A percentile compares a stretch with the other conserved stretches of the same genome.
These are phyloP conservation scores for Cicer bijugum DNA, from an alignment of 306 rosid species.

Conservation along the genomic window DNA sequence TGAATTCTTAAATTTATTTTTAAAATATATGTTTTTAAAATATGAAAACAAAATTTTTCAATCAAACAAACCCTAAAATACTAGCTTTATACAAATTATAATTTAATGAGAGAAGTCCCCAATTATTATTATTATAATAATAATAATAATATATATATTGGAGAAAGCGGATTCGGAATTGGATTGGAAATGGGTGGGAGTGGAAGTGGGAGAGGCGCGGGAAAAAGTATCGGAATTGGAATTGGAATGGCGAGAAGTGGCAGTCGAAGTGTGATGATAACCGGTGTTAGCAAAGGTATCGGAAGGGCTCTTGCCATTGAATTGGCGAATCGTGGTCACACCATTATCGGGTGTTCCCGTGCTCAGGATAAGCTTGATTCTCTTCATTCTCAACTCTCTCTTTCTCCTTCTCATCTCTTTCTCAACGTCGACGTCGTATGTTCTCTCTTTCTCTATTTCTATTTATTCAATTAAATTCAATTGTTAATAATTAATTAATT, in stretches of 20 bases:
- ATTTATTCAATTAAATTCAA: too few relatives aligned
- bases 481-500: too few relatives aligned
- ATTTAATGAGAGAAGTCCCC: too few relatives aligned
- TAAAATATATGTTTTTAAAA: too few relatives aligned
- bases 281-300: conserved; percentile 79
- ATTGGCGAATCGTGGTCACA: conserved; percentile 74
- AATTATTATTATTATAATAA: too few relatives aligned
- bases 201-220: background rate
- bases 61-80: too few relatives aligned
- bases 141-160: too few relatives aligned
- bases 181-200: background rate
- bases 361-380: conserved; percentile 66
- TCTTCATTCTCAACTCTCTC: conserved; percentile 58
- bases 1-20: too few relatives aligned
- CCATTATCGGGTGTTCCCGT: conserved; percentile 79
- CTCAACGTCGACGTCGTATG: conserved; percentile 57
- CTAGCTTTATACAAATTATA: too few relatives aligned
- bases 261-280: conserved; percentile 60
- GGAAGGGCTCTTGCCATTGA: conserved; percentile 80
- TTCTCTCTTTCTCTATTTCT: too few relatives aligned
- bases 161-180: too few relatives aligned
- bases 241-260: background rate
- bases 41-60: too few relatives aligned
- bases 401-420: conserved; percentile 56
- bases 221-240: background rate